Evolutionary conservation across 768 basidiomycete species (phyloP).

Genomic region (Leccinum subgranulosum): DNA sequence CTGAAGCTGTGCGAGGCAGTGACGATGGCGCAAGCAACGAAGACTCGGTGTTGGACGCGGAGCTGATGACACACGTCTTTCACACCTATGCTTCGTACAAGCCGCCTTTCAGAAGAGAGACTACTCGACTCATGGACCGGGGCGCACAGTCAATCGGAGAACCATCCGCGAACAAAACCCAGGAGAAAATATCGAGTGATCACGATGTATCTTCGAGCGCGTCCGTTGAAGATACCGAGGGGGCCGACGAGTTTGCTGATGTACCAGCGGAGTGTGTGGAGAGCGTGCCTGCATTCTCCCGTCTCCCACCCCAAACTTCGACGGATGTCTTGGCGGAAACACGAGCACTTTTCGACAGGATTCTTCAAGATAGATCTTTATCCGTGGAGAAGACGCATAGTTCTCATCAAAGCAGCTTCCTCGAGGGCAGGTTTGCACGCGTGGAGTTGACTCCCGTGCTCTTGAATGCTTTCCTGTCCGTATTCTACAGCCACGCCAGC

Average conservation of each 20-base stretch:
- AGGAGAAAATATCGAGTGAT: background rate
- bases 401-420: slow-evolving; percentile 6
- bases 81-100: slow-evolving; percentile 82
- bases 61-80: slow-evolving; percentile 80
- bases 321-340: slow-evolving; percentile 73
- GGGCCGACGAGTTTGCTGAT: background rate
- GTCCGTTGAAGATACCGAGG: slow-evolving; percentile 4
- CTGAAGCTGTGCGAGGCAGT: slow-evolving; percentile 54
- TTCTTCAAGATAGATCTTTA: slow-evolving; percentile 43
- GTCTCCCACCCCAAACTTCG: slow-evolving; percentile 67
- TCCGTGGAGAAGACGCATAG: background rate
- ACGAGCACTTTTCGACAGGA: slow-evolving; percentile 57
- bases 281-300: slow-evolving; percentile 32
- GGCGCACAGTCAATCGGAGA: background rate
- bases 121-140: slow-evolving; percentile 41
- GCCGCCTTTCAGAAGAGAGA: slow-evolving; percentile 59
- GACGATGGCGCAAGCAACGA: slow-evolving; percentile 18
- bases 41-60: slow-evolving; percentile 50
- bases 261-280: slow-evolving; percentile 2
- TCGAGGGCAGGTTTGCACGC: slow-evolving; percentile 45
- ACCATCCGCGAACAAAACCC: slow-evolving; percentile 2
- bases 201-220: background rate
- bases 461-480: slow-evolving; percentile 77
- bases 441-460: slow-evolving; percentile 62
- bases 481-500: slow-evolving; percentile 59